phyloP scores from a whole-genome alignment of 2,329 filamentous ascomycete genomes.

The Dactylellina sp. region DNA sequence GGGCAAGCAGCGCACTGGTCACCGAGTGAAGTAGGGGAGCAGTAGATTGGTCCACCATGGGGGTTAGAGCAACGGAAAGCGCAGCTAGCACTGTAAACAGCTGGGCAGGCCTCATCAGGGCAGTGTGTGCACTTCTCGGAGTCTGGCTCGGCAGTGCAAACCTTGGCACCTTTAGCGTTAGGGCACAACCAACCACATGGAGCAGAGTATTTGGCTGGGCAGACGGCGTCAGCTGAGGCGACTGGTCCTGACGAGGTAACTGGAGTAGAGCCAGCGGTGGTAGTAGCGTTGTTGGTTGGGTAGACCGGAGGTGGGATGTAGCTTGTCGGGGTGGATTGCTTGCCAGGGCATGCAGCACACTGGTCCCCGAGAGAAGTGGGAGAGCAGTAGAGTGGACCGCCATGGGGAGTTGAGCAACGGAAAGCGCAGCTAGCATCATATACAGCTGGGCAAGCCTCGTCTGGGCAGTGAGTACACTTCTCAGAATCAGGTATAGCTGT shows the following conservation, averaged over 20 bases:
- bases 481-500: not conserved
- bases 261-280: constrained; percentile 3
- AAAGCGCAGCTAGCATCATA: constrained; percentile 9
- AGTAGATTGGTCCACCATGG: constrained; percentile 12
- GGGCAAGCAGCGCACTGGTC: constrained; percentile 12
- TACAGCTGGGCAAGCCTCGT: constrained; percentile 2
- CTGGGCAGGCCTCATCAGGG: constrained; percentile 7
- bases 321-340: too few relatives aligned
- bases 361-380: not conserved
- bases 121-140: constrained; percentile 20
- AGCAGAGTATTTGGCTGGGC: constrained; percentile 9
- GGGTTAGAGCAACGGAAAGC: constrained; percentile 7
- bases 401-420: constrained; percentile 5
- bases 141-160: not conserved
- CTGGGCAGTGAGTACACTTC: constrained; percentile 11
- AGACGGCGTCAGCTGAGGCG: not conserved
- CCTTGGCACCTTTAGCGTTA: not conserved
- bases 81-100: not conserved
- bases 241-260: constrained; percentile 2
- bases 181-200: constrained; percentile 20
- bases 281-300: constrained; percentile 4
- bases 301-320: not conserved
- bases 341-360: constrained; percentile 8
- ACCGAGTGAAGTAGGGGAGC: constrained; percentile 1
- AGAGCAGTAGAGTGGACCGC: constrained; percentile 16